Conservation (phyloP, 805 yeast species). For the Zygoascus ofunaensis region DNA sequence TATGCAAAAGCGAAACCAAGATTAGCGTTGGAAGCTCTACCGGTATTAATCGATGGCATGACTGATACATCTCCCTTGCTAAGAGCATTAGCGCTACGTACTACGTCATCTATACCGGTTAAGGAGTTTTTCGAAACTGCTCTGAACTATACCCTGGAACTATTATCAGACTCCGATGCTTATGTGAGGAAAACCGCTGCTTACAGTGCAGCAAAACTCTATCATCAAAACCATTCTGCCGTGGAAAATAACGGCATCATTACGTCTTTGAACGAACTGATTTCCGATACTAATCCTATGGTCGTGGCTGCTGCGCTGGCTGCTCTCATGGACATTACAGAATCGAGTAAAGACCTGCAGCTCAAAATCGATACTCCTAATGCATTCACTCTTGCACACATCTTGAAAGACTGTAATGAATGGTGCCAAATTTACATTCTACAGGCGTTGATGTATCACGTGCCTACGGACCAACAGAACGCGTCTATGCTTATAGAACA, state of each 20-base stretch:
- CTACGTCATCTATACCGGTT: conserved; percentile 51
- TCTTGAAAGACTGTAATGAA: conserved; percentile 37
- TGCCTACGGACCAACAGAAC: conserved; percentile 61
- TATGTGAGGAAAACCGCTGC: conserved; percentile 63
- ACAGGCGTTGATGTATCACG: conserved; percentile 54
- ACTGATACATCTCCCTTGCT: conserved; percentile 40
- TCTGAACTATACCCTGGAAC: conserved; percentile 29
- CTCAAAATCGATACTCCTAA: conserved; percentile 45
- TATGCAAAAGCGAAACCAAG: conserved; percentile 53
- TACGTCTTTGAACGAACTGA: conserved; percentile 39
- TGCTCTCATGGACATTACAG: conserved; percentile 56
- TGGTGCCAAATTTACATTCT: conserved; percentile 70
- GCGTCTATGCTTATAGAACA: conserved; percentile 58
- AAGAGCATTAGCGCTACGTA: conserved; percentile 53
- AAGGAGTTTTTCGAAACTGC: conserved; percentile 43
- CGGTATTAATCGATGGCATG: conserved; percentile 46
- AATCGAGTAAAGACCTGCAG: conserved; percentile 40
- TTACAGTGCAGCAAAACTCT: conserved; percentile 57
- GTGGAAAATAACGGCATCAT: conserved; percentile 39
- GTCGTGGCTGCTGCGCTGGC: conserved; percentile 69
- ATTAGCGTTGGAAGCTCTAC: conserved; percentile 46
- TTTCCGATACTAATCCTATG: conserved; percentile 48
- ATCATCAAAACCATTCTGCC: conserved; percentile 43
- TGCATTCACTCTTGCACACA: conserved; percentile 35
- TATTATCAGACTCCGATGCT: conserved; percentile 43